These are phyloP conservation scores for Eucalyptus fibrosa DNA, from an alignment of 345 rosid genomes.

Conservation along the genomic window DNA sequence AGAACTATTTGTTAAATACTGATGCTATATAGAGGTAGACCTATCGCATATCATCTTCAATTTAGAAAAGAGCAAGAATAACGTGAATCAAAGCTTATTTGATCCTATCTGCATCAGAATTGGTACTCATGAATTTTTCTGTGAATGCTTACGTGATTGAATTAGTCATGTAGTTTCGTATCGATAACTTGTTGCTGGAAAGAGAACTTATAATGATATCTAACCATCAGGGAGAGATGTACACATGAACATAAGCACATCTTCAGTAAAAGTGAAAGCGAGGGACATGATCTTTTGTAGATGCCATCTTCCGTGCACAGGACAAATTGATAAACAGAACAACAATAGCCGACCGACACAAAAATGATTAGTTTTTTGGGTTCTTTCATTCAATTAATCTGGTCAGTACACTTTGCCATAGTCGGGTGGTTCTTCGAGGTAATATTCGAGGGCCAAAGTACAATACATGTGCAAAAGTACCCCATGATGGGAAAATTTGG, in stretches of 20 bases:
- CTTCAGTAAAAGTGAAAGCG: not conserved
- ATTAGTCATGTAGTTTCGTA: not conserved
- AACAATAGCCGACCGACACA: not conserved
- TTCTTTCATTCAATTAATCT: not conserved
- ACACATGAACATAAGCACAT: not conserved
- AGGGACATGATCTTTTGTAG: not conserved
- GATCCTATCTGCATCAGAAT: not conserved
- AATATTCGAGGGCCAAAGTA: not conserved
- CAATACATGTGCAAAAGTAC: not conserved
- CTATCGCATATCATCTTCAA: not conserved
- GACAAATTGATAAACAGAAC: not conserved
- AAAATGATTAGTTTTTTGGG: not conserved
- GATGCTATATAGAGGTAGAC: not conserved
- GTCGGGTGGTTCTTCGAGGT: not conserved
- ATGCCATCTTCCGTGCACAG: not conserved
- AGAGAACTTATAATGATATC: not conserved
- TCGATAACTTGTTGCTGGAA: not conserved
- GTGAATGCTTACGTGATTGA: not conserved
- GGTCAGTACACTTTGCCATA: not conserved
- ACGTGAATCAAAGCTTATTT: not conserved
- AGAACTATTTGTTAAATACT: not conserved
- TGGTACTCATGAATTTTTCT: not conserved
- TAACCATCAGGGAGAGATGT: not conserved
- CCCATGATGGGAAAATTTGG: not conserved
- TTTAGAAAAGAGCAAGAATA: not conserved